These are phyloP conservation scores for Fusarium verrucosum DNA, from an alignment of 2,329 filamentous ascomycete species.

Conservation along the genomic window DNA sequence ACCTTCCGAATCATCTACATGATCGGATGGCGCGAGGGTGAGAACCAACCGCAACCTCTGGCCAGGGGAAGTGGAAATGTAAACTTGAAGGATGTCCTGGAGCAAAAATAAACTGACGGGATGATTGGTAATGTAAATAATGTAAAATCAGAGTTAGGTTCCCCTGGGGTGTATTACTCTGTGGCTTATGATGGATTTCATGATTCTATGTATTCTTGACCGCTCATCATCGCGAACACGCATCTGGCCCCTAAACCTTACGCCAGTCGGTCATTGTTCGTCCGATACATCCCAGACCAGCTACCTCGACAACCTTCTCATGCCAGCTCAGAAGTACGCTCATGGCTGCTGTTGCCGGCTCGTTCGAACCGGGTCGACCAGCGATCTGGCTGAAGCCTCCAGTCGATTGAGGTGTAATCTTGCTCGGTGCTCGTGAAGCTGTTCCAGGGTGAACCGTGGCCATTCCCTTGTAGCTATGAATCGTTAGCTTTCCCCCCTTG, in stretches of 20 bases:
- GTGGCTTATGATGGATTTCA: constrained; percentile 16
- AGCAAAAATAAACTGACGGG: constrained; percentile 52
- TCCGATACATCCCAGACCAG: constrained; percentile 89
- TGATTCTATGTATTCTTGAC: constrained; percentile 36
- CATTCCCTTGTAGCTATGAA: constrained; percentile 88
- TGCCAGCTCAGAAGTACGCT: constrained; percentile 98
- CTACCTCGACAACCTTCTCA: constrained; percentile 96
- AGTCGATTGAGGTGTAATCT: constrained; percentile 77
- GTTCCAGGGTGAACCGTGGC: constrained; percentile 56
- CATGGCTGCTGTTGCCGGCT: constrained; percentile 87
- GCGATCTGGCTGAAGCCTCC: constrained; percentile 84
- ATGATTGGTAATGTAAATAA: constrained; percentile 17
- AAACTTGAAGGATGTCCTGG: constrained; percentile 83
- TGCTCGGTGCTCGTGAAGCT: constrained; percentile 55
- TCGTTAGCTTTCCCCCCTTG: constrained; percentile 16
- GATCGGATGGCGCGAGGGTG: constrained; percentile 96
- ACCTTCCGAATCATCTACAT: constrained; percentile 97
- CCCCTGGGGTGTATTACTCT: background rate
- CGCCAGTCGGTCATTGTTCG: constrained; percentile 96
- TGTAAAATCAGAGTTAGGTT: constrained; percentile 17
- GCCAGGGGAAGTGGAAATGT: constrained; percentile 85
- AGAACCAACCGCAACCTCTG: constrained; percentile 80
- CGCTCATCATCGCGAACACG: constrained; percentile 16
- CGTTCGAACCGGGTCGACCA: constrained; percentile 62
- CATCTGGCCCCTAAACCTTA: constrained; percentile 61